These are phyloP conservation scores for Ambrosia artemisiifolia DNA, from an alignment of 129 eudicot species.

Conservation along the genomic window DNA sequence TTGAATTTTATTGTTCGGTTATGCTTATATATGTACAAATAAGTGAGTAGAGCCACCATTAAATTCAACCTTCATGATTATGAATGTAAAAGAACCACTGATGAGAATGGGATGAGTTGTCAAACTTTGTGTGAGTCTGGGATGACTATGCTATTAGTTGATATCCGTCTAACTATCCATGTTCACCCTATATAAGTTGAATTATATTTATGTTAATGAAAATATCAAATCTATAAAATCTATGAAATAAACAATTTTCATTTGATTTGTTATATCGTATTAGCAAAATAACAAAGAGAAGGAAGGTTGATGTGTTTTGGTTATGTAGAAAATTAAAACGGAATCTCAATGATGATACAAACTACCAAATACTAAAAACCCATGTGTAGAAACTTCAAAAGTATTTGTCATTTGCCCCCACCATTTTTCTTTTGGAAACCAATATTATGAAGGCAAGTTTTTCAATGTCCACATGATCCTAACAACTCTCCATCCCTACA, in stretches of 20 bases:
- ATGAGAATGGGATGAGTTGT: no score
- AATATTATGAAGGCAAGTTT: conserved; percentile 29
- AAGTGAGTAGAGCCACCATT: background rate
- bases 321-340: conserved; percentile 23
- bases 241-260: background rate
- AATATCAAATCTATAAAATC: background rate
- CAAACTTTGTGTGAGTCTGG: no score
- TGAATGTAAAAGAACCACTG: no score
- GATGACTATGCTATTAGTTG: no score
- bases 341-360: conserved; percentile 46
- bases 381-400: conserved; percentile 22
- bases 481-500: conserved; percentile 46
- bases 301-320: conserved; percentile 22
- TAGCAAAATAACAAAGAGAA: conserved; percentile 10
- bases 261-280: background rate
- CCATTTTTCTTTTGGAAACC: conserved; percentile 40
- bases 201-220: background rate
- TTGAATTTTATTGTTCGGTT: background rate
- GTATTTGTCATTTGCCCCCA: conserved; percentile 43
- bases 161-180: no score
- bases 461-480: conserved; percentile 43
- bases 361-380: conserved; percentile 32
- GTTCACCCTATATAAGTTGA: no score
- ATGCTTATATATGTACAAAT: background rate
- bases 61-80: background rate